phyloP scores from a whole-genome alignment of 139 green algal genomes.

The Picochlorum sp. region DNA sequence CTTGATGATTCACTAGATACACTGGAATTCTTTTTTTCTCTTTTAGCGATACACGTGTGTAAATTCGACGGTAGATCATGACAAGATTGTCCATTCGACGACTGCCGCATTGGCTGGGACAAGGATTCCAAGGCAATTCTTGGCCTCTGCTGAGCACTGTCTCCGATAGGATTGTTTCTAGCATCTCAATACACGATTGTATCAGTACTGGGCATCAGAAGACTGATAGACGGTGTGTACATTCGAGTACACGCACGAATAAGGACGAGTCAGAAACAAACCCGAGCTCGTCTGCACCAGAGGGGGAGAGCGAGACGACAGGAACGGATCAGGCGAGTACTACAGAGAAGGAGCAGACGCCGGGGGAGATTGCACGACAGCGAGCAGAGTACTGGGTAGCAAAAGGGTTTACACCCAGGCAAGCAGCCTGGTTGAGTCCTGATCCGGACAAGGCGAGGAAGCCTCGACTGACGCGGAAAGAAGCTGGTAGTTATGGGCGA shows the following conservation, averaged over 20 bases:
- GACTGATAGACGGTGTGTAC: too few relatives aligned
- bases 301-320: neutral
- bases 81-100: too few relatives aligned
- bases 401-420: constrained; percentile 17
- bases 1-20: too few relatives aligned
- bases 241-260: neutral
- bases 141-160: too few relatives aligned
- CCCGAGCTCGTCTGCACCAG: neutral
- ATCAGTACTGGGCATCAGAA: too few relatives aligned
- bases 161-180: too few relatives aligned
- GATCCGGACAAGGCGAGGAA: constrained; percentile 20
- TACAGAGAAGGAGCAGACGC: neutral
- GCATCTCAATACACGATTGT: too few relatives aligned
- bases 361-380: neutral
- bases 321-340: neutral
- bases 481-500: constrained; percentile 27
- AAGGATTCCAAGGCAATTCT: too few relatives aligned
- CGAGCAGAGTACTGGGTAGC: neutral
- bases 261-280: neutral
- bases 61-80: too few relatives aligned
- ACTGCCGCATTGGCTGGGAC: too few relatives aligned
- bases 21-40: too few relatives aligned
- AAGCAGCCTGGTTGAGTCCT: constrained; percentile 10
- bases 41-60: too few relatives aligned
- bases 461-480: constrained; percentile 20